phyloP scores from a whole-genome alignment of 2,329 filamentous ascomycete genomes.

The Setomelanomma holmii region DNA sequence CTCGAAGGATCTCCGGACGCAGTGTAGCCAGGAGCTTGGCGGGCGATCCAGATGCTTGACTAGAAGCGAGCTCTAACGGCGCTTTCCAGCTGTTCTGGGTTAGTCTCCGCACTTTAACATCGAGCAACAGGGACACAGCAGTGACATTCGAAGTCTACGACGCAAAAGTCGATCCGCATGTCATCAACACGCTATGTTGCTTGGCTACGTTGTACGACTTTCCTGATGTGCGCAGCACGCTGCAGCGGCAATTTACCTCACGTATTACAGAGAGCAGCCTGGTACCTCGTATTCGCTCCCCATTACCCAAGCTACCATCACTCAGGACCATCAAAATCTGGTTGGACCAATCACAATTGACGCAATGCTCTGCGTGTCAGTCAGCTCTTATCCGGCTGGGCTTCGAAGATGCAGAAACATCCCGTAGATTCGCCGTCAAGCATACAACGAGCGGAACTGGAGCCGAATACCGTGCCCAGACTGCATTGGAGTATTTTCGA shows the following conservation, averaged over 20 bases:
- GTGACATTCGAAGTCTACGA: not conserved
- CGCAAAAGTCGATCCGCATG: not conserved
- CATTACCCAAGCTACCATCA: constrained; percentile 9
- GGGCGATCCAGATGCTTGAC: not conserved
- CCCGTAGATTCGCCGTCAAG: not conserved
- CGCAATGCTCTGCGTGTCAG: constrained; percentile 15
- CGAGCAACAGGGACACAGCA: not conserved
- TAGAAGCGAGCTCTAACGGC: not conserved
- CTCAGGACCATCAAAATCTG: constrained; percentile 2
- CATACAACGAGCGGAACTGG: constrained; percentile 18
- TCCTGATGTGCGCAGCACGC: constrained; percentile 3
- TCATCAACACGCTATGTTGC: not conserved
- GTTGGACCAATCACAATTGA: constrained; percentile 22
- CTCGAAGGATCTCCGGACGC: not conserved
- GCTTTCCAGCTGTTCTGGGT: not conserved
- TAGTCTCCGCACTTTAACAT: not conserved
- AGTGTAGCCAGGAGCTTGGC: constrained; percentile 3
- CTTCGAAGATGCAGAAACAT: constrained; percentile 1
- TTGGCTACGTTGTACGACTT: constrained; percentile 9
- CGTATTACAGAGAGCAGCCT: constrained; percentile 19
- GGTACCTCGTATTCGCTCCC: constrained; percentile 23
- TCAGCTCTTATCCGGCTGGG: constrained; percentile 28
- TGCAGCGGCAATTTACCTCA: constrained; percentile 33
- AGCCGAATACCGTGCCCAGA: constrained; percentile 8
- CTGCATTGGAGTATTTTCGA: constrained; percentile 7